Evolutionary conservation across 768 basidiomycete species (phyloP), one percentile per base, ranked within the genome.

Genomic region (Auricularia cornea): DNA sequence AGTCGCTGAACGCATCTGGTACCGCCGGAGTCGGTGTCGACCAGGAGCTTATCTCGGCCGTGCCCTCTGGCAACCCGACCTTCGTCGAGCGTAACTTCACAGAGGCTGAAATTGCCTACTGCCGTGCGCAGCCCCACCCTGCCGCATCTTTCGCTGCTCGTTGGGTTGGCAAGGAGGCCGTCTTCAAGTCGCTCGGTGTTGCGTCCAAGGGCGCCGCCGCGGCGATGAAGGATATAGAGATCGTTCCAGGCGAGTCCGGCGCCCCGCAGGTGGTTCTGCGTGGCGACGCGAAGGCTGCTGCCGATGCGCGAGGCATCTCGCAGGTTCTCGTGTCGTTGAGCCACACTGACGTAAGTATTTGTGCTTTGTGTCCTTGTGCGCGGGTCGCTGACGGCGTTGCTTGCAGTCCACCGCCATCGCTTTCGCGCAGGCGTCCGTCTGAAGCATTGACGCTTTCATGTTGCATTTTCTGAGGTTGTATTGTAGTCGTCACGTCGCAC

Each of bases 121-220:
- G 95, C 76, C 80, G 78, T 60, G 69, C 83, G n/a, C 94, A 98
- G 70, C 88, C 96, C 2, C 91, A 90, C 59, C 86, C 92, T 20
- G 75, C 83, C 1, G 89, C 97, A 8, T 98, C 96, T 2, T 94
- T 97, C 72, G 96, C 97, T 26, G 95, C 91, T 38, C 90, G 95
- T 62, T 99, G 97, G 96, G 91, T 84, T 31, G 96, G 93, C 60
- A 99, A 98, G 77, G 97, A 98, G 74, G 96, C 95, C 2, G 86
- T 90, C 61, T 98, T 98, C 87, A 98, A 98, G 79, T 90, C 94
- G 3, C 83, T 99, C 1, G 90, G 92, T 26, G 89, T 94, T 52
- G 77, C 87, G 23, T 94, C 92, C 3, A 90, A 92, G 75, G 97
- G 97, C 41, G 96, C 95, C 12, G 91, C 84, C 5, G 95, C 97